Evolutionary conservation across 768 basidiomycete species (phyloP), one percentile per base, ranked within the genome.

Genomic region (Leccinum subtestaceum): DNA sequence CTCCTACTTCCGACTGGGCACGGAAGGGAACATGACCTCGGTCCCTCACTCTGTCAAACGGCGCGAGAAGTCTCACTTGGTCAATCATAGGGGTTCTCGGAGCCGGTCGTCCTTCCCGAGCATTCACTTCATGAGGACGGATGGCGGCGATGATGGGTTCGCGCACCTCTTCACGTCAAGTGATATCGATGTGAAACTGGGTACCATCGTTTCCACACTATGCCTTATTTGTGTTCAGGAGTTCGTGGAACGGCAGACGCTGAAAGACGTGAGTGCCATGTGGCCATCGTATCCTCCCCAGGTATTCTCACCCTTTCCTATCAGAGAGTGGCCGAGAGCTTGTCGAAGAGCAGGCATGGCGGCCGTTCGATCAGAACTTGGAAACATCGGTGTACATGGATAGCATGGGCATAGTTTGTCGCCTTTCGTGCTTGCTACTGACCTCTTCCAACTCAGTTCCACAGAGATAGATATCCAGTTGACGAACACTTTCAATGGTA

Each of bases 401-500:
- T 25, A 25, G 23, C 23, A 25, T 25, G 23, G 23, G 23, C 23
- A 25, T 98, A 66, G 88, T 90, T 21, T 59, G 86, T 78, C 15
- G 2, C 21, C 53, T 56, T 29, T 8, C 49, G 13, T 45, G 29
- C 57, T 63, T 45, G n/a, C 5, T 55, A 47, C 52, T 53, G 36
- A 71, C 43, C 10, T 2, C 5, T 17, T 38, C 27, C 79, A 79
- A 84, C 73, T 93, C 55, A 90, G 92, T 25, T 25, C 23, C 23
- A 25, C 73, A 79, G 91, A 53, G 95, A 97, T 70, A 91, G 27
- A 27, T 27, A 8, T 98, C 70, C 96, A 98, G 70, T 76, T 93
- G 12, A 91, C 89, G 0, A 98, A 97, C 66, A 94, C 97, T 61
- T 93, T 98, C 73, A 93, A 95, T 52, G 92, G 93, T 92, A 64